Conservation (phyloP, 108 stramenopile genomes). For the Asterionellopsis glacialis region DNA sequence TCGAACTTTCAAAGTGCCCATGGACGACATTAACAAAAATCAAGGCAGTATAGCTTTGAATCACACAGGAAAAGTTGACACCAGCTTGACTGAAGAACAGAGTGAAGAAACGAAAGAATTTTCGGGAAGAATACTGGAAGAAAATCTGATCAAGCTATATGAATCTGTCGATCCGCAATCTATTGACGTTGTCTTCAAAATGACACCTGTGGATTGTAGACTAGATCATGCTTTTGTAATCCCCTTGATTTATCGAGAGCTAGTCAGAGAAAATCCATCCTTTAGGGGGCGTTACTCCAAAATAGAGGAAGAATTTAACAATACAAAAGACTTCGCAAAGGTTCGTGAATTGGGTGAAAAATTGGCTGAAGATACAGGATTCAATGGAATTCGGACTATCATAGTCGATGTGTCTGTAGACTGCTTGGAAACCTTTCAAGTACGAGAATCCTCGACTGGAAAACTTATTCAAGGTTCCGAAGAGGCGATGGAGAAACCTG, state of each 20-base stretch:
- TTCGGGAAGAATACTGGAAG: not conserved
- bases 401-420: constrained; percentile 6
- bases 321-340: not conserved
- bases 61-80: not conserved
- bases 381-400: not conserved
- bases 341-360: not conserved
- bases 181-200: not conserved
- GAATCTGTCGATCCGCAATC: constrained; percentile 1
- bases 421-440: constrained; percentile 8
- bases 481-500: not conserved
- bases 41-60: not conserved
- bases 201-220: not conserved
- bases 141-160: constrained; percentile 5
- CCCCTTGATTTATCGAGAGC: not conserved
- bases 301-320: not conserved
- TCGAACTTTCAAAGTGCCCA: constrained; percentile 7
- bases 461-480: constrained; percentile 8
- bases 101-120: not conserved
- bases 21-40: constrained; percentile 5
- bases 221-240: constrained; percentile 1
- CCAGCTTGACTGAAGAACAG: constrained; percentile 3
- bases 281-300: not conserved
- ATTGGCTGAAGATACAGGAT: not conserved
- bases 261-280: not conserved
- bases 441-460: not conserved